These are phyloP conservation scores for Ceratocystis alfenasii DNA, from an alignment of 2,329 filamentous ascomycete genomes.

Conservation along the genomic window DNA sequence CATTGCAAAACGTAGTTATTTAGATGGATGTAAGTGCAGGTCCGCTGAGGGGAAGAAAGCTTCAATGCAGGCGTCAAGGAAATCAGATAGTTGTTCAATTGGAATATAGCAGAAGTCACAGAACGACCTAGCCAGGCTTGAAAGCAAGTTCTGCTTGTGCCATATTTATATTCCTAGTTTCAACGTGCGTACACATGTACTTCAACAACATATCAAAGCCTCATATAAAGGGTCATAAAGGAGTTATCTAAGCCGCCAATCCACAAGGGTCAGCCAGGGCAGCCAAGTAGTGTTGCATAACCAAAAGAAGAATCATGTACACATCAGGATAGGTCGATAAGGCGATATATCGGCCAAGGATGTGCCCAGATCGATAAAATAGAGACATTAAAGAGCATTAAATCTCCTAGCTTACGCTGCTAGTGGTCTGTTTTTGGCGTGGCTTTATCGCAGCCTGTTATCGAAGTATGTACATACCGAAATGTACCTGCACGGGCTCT, in stretches of 20 bases:
- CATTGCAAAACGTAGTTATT: neutral
- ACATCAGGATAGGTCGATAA: slow-evolving; percentile 6
- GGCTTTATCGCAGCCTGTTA: neutral
- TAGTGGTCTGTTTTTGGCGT: slow-evolving; percentile 5
- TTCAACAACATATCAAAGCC: no score
- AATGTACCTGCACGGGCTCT: neutral
- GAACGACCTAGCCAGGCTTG: neutral
- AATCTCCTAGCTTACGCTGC: neutral
- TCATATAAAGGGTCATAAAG: no score
- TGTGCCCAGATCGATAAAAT: neutral
- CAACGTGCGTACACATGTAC: no score
- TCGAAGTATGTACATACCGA: neutral
- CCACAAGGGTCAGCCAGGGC: neutral
- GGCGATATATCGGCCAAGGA: slow-evolving; percentile 1
- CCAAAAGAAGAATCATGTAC: neutral
- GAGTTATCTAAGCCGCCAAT: neutral
- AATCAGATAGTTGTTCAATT: neutral
- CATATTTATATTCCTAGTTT: neutral
- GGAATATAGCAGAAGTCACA: neutral
- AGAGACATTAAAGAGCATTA: neutral
- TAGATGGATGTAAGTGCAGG: neutral
- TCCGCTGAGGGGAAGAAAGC: neutral
- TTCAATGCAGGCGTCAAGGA: neutral
- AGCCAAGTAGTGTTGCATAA: neutral
- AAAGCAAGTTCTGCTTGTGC: neutral